A percentile compares a stretch with the other conserved stretches of the same genome.
These are phyloP conservation scores for Rhododendron mucronatum DNA, from an alignment of 148 eudicot genomes.

Conservation along the genomic window DNA sequence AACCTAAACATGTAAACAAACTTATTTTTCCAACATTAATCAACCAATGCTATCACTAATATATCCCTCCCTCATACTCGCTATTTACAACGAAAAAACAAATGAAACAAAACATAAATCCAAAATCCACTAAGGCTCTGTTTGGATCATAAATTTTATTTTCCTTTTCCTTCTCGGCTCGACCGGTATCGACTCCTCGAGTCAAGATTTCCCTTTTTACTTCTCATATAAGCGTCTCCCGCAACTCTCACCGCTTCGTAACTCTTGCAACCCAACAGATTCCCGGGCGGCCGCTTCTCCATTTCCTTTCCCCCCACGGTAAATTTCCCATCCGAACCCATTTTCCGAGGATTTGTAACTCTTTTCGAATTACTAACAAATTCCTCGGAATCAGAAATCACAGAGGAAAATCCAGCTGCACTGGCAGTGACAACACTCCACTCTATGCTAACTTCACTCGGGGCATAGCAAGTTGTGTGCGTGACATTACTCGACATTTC, in stretches of 20 bases:
- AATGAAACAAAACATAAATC: neutral
- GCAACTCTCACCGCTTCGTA: constrained; percentile 68
- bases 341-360: neutral
- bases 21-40: neutral
- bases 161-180: neutral
- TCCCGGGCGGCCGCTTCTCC: constrained; percentile 24
- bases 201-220: neutral
- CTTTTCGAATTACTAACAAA: neutral
- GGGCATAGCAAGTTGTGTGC: constrained; percentile 50
- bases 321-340: constrained; percentile 4
- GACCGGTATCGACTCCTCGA: constrained; percentile 2
- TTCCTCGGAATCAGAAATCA: constrained; percentile 48
- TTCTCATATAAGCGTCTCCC: constrained; percentile 31
- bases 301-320: constrained; percentile 3
- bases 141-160: neutral
- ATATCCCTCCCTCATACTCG: neutral
- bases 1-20: neutral
- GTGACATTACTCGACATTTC: constrained; percentile 21
- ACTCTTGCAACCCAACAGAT: constrained; percentile 56
- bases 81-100: neutral
- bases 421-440: constrained; percentile 85
- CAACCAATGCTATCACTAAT: neutral
- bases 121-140: neutral
- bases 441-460: constrained; percentile 78
- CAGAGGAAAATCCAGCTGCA: constrained; percentile 47